These are phyloP conservation scores for Brassica rapa DNA, from an alignment of 345 rosid genomes.

Conservation along the genomic window DNA sequence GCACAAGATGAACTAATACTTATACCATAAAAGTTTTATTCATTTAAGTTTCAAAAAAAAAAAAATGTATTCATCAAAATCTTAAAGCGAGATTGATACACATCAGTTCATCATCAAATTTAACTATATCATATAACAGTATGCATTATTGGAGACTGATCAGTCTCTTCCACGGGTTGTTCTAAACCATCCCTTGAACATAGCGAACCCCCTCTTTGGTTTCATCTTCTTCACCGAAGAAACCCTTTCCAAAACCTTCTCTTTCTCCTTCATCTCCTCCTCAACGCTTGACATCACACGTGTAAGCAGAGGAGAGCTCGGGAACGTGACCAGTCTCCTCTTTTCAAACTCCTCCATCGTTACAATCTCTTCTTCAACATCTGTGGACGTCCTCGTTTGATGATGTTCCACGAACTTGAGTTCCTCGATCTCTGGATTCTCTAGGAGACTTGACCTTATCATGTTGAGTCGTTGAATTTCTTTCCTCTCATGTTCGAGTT, in stretches of 20 bases:
- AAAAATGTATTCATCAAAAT: neutral
- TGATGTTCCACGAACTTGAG: conserved; percentile 47
- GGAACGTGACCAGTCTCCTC: conserved; percentile 64
- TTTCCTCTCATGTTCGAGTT: conserved; percentile 50
- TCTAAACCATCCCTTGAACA: conserved; percentile 40
- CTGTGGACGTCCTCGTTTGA: conserved; percentile 44
- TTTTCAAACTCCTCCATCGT: conserved; percentile 46
- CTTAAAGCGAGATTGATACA: neutral
- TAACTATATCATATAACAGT: neutral
- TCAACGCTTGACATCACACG: conserved; percentile 43
- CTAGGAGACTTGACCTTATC: conserved; percentile 8
- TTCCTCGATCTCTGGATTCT: conserved; percentile 37
- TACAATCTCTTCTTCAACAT: conserved; percentile 27
- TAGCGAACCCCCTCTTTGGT: conserved; percentile 32
- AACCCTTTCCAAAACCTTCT: conserved; percentile 35
- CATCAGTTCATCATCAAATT: neutral
- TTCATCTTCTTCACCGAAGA: conserved; percentile 41
- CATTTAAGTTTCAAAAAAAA: neutral
- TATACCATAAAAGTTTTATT: neutral
- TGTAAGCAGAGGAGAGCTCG: conserved; percentile 57
- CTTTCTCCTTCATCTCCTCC: conserved; percentile 20
- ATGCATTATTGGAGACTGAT: neutral
- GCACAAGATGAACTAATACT: neutral
- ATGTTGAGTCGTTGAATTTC: conserved; percentile 47
- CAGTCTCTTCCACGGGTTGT: conserved; percentile 5